Conservation (phyloP, 805 yeast genomes). For the Pichia eremophila region DNA sequence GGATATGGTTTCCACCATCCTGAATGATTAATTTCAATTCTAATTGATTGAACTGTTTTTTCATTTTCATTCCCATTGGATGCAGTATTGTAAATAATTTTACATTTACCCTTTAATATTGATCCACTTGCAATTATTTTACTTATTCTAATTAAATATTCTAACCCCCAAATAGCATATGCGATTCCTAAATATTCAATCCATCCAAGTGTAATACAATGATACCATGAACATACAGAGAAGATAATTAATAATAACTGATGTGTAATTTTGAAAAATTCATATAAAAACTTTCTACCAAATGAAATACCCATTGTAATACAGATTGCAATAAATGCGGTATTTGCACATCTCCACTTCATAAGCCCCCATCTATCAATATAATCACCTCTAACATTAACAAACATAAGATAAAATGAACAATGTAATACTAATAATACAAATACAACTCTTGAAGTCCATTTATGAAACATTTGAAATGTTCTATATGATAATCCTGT, state of each 20-base stretch:
- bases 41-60: conserved; percentile 30
- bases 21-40: conserved; percentile 42
- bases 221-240: conserved; percentile 37
- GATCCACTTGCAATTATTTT: conserved; percentile 55
- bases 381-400: conserved; percentile 28
- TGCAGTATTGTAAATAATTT: conserved; percentile 13
- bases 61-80: background rate
- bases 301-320: conserved; percentile 24
- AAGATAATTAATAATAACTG: conserved; percentile 33
- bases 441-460: conserved; percentile 34
- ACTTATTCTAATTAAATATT: conserved; percentile 47
- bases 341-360: conserved; percentile 38
- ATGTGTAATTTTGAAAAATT: conserved; percentile 37
- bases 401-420: conserved; percentile 29
- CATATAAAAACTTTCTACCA: conserved; percentile 32
- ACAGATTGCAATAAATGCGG: conserved; percentile 24
- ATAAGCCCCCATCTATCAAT: conserved; percentile 28
- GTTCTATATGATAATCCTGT: conserved; percentile 29
- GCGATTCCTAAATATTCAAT: conserved; percentile 43
- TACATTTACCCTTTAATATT: conserved; percentile 40
- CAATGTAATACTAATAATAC: conserved; percentile 32
- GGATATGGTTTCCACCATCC: conserved; percentile 46
- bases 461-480: conserved; percentile 29
- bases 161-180: conserved; percentile 62
- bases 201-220: conserved; percentile 40